These are phyloP conservation scores for Tulasnella sp. DNA, from an alignment of 768 basidiomycete genomes.

Conservation along the genomic window DNA sequence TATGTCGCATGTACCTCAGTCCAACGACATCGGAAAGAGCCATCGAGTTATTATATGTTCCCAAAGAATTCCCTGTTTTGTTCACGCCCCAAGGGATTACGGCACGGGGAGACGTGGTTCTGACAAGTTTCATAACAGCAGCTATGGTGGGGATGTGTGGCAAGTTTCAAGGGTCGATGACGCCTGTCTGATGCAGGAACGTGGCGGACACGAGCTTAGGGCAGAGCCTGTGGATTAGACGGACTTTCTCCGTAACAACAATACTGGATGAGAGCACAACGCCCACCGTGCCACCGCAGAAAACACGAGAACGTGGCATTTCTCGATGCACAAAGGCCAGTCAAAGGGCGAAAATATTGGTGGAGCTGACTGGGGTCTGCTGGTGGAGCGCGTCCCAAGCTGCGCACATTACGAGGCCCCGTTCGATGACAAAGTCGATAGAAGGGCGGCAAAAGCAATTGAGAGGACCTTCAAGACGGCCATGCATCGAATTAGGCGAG, in stretches of 20 bases:
- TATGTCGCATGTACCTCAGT: background rate
- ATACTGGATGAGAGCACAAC: conserved; percentile 11
- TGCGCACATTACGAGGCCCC: background rate
- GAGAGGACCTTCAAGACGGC: background rate
- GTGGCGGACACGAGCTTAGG: background rate
- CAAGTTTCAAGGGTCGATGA: conserved; percentile 5
- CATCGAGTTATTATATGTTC: background rate
- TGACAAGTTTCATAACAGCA: conserved; percentile 2
- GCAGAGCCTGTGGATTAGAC: background rate
- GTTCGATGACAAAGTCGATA: background rate
- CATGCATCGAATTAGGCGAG: background rate
- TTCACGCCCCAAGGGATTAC: background rate
- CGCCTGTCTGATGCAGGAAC: conserved; percentile 1
- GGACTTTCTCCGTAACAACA: conserved; percentile 21
- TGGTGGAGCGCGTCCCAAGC: background rate
- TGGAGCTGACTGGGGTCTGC: conserved; percentile 16
- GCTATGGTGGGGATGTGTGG: conserved; percentile 1
- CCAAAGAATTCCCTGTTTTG: conserved; percentile 3
- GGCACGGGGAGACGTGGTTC: background rate
- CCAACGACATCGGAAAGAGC: background rate
- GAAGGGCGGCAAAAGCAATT: background rate
- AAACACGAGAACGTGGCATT: background rate
- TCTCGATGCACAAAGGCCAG: conserved; percentile 5
- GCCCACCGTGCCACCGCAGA: conserved; percentile 6
- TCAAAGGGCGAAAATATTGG: background rate